Percentiles rank a stretch among this genome's conserved stretches.
These are phyloP conservation scores for Tylopilus sp. DNA, from an alignment of 1,284 basidiomycete species.

Conservation along the genomic window DNA sequence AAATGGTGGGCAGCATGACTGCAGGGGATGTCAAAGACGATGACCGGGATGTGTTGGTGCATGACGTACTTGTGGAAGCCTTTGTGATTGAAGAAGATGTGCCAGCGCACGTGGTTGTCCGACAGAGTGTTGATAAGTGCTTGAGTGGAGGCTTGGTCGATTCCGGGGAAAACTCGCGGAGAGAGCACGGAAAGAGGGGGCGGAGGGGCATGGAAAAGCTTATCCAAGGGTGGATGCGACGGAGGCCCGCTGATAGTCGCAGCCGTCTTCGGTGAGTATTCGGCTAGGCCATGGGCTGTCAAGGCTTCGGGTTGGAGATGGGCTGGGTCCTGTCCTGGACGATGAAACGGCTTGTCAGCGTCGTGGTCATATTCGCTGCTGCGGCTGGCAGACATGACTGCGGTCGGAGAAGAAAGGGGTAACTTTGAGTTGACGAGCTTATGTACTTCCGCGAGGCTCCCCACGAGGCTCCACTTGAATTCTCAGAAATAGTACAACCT, in stretches of 20 bases:
- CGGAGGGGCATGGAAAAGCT: constrained; percentile 40
- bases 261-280: constrained; percentile 17
- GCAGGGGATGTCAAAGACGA: constrained; percentile 10
- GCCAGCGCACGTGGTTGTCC: constrained; percentile 55
- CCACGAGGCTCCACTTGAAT: not conserved
- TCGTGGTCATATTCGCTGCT: constrained; percentile 6
- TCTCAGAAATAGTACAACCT: not conserved
- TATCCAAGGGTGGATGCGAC: constrained; percentile 17
- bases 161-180: constrained; percentile 44
- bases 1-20: constrained; percentile 43
- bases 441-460: not conserved
- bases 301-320: constrained; percentile 17
- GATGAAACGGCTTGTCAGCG: constrained; percentile 14
- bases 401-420: not conserved
- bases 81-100: constrained; percentile 59
- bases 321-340: constrained; percentile 15
- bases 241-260: constrained; percentile 4
- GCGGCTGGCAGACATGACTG: constrained; percentile 7
- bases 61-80: constrained; percentile 55
- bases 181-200: constrained; percentile 33
- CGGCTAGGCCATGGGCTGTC: constrained; percentile 15
- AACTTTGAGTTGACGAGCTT: not conserved
- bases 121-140: constrained; percentile 45
- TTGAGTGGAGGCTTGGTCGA: constrained; percentile 44
- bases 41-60: not conserved